phyloP scores from a whole-genome alignment of 306 rosid genomes.

The Ammopiptanthus mongolicus region DNA sequence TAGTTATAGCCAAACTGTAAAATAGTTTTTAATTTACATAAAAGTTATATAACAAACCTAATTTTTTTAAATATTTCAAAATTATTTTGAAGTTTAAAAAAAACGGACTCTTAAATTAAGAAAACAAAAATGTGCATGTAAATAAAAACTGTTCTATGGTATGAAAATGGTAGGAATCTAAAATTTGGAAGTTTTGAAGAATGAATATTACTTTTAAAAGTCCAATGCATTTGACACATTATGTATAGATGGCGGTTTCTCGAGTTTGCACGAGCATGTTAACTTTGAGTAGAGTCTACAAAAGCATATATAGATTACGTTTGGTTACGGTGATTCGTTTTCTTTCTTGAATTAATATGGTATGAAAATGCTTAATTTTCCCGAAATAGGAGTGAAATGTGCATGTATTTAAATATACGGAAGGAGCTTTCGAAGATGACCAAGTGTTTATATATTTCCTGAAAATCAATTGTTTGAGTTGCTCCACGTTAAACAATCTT shows the following conservation, averaged over 20 bases:
- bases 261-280: not conserved
- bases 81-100: no score
- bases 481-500: no score
- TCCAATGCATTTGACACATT: not conserved
- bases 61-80: no score
- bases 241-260: not conserved
- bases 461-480: not conserved
- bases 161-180: not conserved
- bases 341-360: not conserved
- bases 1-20: no score
- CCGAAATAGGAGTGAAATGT: not conserved
- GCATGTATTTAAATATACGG: not conserved
- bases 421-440: not conserved
- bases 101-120: not conserved
- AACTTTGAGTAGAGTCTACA: slow-evolving; percentile 7
- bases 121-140: not conserved
- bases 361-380: not conserved
- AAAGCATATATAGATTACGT: slow-evolving; percentile 17
- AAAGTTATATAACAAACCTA: no score
- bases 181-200: not conserved
- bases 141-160: not conserved
- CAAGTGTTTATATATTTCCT: not conserved
- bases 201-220: not conserved
- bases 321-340: not conserved
- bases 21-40: no score